A percentile compares a stretch with the other conserved stretches of the same genome.
Evolutionary conservation across 2,329 filamentous ascomycete species (phyloP).

Genomic region (Massarina eburnea): DNA sequence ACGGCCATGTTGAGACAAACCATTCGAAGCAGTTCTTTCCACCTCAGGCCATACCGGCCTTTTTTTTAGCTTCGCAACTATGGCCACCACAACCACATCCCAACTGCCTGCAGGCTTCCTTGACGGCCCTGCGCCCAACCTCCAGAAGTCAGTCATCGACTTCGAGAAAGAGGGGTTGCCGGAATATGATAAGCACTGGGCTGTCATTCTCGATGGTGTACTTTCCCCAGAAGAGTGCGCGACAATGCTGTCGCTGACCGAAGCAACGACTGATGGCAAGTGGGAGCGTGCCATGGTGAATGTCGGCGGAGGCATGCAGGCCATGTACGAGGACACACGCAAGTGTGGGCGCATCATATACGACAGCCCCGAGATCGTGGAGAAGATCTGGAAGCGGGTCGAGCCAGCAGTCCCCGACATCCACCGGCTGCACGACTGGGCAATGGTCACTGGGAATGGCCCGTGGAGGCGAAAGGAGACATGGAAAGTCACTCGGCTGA

Average conservation of each 20-base stretch:
- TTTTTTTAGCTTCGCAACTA: slow-evolving; percentile 8
- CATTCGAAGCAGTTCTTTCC: not conserved
- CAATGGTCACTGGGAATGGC: slow-evolving; percentile 49
- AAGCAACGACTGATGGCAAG: slow-evolving; percentile 33
- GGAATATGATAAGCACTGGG: slow-evolving; percentile 58
- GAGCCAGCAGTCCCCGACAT: slow-evolving; percentile 53
- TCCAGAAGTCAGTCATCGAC: slow-evolving; percentile 55
- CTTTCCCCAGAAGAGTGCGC: slow-evolving; percentile 64
- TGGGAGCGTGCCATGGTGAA: slow-evolving; percentile 74
- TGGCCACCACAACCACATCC: slow-evolving; percentile 27
- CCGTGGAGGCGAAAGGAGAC: slow-evolving; percentile 47
- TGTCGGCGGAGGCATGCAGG: slow-evolving; percentile 63
- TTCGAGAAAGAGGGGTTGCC: slow-evolving; percentile 53
- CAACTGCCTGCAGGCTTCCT: slow-evolving; percentile 54
- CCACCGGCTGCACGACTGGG: slow-evolving; percentile 41
- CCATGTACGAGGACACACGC: slow-evolving; percentile 59
- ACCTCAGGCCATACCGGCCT: not conserved
- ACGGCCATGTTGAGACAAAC: not conserved
- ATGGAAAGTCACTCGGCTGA: slow-evolving; percentile 56
- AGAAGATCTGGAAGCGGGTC: slow-evolving; percentile 63
- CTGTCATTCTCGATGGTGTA: slow-evolving; percentile 65
- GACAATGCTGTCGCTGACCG: slow-evolving; percentile 30
- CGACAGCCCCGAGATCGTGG: slow-evolving; percentile 64
- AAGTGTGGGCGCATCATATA: slow-evolving; percentile 78
- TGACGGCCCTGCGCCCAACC: slow-evolving; percentile 46